Conservation (phyloP, 192 early-diverging fungal genomes). For the Entophlyctis luteolus region DNA sequence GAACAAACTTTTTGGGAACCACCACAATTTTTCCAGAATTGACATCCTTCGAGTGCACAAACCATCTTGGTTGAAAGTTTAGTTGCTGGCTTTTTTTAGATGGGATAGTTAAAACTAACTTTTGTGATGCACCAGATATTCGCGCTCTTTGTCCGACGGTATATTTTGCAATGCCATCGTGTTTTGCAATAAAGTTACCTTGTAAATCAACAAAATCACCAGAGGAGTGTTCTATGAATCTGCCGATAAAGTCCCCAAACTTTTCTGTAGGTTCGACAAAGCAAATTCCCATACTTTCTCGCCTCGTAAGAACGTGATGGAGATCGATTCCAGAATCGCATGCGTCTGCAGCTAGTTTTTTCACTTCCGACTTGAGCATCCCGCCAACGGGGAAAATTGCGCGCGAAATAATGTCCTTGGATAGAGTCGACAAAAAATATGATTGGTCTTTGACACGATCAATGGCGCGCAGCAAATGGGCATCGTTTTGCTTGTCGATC, state of each 20-base stretch:
- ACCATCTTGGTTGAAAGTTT: conserved; percentile 50
- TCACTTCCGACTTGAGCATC: conserved; percentile 69
- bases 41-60: conserved; percentile 68
- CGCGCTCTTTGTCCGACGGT: conserved; percentile 79
- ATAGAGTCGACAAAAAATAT: conserved; percentile 79
- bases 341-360: conserved; percentile 62
- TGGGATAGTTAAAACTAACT: conserved; percentile 28
- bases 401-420: conserved; percentile 36
- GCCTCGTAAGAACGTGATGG: conserved; percentile 57
- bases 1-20: conserved; percentile 60
- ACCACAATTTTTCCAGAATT: conserved; percentile 63
- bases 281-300: conserved; percentile 94
- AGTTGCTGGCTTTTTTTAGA: neutral
- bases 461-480: conserved; percentile 28
- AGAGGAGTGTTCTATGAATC: conserved; percentile 46
- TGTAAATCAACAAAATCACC: conserved; percentile 41
- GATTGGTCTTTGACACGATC: conserved; percentile 89
- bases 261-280: conserved; percentile 78
- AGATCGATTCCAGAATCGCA: conserved; percentile 45
- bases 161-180: conserved; percentile 65
- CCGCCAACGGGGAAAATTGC: conserved; percentile 80
- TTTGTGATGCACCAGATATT: conserved; percentile 57
- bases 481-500: neutral
- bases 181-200: conserved; percentile 41
- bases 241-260: conserved; percentile 75